Base-by-base conservation (phyloP, 2,329 filamentous ascomycete species). In the Neurospora crassa region DNA sequence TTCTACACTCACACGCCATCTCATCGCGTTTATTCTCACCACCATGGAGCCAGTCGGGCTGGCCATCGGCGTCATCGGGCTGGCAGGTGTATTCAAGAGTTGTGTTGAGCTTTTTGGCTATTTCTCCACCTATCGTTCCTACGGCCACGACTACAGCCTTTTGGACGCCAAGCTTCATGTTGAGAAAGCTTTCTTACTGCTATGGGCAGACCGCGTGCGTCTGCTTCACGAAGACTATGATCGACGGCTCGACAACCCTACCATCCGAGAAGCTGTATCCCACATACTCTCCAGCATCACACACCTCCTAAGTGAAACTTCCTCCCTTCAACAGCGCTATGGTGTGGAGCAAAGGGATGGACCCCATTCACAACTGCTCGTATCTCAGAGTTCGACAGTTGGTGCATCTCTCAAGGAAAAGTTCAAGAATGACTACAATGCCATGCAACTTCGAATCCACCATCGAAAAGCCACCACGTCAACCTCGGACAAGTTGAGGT, bases 151-250 rank as follows among this genome's bases (percentile, higher is more conserved):
- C 67, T 77, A 74, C 67, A 71, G 73, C 29, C 69, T 74, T 29
- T 68, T 76, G 5, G 71, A 72, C n/a, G 74, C 75, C 5, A 77
- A 77, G 67, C 53, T 77, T 11, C 74, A 76, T 53, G 70, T 77
- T 40, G 75, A 76, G 69, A 75, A 72, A 41, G 70, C 71, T 1
- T 71, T 76, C 29, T 63, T 77, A 1, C 70, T 77, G 2, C 72
- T 74, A 43, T 77, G 74, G 76, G 74, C 74, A 0, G 45, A 73
- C 11, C 71, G 72, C 3, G 75, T 77, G 3, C 20, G 69, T 1
- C 72, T 76, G 12, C 69, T 75, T 12, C 8, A 40, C 1, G 5
- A 42, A 12, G 68, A 74, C 53, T 73, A 75, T 47, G 73, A 76
- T 41, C 68, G 5, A 37, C 71, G 74, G n/a, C 69, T 77, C 5